phyloP scores from a whole-genome alignment of 108 stramenopile genomes.

The Fistulifera pelliculosa region DNA sequence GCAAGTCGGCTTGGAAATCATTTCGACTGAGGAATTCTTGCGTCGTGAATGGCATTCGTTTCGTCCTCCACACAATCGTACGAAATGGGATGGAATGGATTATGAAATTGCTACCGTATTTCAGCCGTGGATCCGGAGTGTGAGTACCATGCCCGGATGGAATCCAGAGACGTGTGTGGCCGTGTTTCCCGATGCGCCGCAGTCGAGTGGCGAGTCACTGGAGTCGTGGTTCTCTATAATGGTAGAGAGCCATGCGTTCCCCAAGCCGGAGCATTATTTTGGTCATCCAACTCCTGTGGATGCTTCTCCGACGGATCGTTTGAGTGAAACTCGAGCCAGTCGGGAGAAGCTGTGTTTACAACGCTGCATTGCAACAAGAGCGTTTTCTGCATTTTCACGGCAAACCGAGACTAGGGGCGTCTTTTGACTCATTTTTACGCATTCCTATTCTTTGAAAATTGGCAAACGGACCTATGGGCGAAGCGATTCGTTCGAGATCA shows the following conservation, averaged over 20 bases:
- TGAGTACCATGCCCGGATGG: conserved; percentile 37
- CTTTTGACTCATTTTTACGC: conserved; percentile 86
- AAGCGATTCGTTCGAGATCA: conserved; percentile 73
- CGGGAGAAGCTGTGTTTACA: conserved; percentile 39
- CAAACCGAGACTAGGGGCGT: conserved; percentile 35
- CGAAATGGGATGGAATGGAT: conserved; percentile 53
- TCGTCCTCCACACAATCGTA: conserved; percentile 59
- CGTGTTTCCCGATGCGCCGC: conserved; percentile 38
- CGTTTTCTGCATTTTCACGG: conserved; percentile 55
- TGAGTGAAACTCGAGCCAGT: conserved; percentile 42
- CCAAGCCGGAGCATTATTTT: conserved; percentile 7
- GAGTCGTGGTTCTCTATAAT: conserved; percentile 33
- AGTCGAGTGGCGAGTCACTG: conserved; percentile 20
- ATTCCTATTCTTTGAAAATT: conserved; percentile 84
- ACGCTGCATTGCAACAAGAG: conserved; percentile 36
- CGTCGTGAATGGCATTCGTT: conserved; percentile 38
- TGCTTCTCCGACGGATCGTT: conserved; percentile 35
- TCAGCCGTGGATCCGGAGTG: conserved; percentile 31
- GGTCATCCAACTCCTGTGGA: conserved; percentile 63
- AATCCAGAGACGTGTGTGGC: conserved; percentile 44
- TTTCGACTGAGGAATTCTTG: conserved; percentile 75
- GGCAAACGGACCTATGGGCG: conserved; percentile 60
- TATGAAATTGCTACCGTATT: conserved; percentile 13
- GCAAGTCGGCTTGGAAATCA: conserved; percentile 64
- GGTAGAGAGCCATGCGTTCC: conserved; percentile 17